Conservation (phyloP, 768 basidiomycete genomes). For the Termitomyces sp. region DNA sequence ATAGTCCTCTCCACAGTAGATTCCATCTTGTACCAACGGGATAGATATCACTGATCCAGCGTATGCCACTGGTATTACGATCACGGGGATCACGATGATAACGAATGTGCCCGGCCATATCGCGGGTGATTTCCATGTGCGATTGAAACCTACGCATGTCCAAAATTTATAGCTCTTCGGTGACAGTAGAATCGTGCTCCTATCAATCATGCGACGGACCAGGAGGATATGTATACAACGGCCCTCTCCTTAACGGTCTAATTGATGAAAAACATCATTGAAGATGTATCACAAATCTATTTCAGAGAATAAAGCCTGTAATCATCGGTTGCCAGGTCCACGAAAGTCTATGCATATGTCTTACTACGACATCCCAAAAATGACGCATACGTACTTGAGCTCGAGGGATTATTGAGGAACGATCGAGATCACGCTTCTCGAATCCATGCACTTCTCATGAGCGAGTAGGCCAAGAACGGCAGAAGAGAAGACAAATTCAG, state of each 20-base stretch:
- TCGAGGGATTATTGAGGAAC: not conserved
- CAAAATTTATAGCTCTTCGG: no score
- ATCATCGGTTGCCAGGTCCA: not conserved
- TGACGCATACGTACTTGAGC: not conserved
- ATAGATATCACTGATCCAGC: not conserved
- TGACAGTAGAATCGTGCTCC: not conserved
- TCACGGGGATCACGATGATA: not conserved
- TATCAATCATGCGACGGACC: not conserved
- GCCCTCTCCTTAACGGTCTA: not conserved
- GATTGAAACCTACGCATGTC: not conserved
- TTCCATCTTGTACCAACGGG: not conserved
- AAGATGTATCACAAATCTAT: not conserved
- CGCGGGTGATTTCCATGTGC: not conserved
- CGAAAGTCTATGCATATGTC: not conserved
- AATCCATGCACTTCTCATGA: not conserved
- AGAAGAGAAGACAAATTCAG: not conserved
- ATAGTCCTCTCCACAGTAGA: not conserved
- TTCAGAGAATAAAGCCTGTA: not conserved
- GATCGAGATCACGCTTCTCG: not conserved
- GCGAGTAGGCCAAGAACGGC: not conserved
- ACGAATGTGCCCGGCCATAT: not conserved
- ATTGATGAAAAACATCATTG: not conserved
- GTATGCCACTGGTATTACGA: not conserved
- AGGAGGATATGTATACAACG: not conserved
- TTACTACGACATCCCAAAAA: not conserved